These are phyloP conservation scores for Leccinum proximum DNA, from an alignment of 1,284 basidiomycete species.

Conservation along the genomic window DNA sequence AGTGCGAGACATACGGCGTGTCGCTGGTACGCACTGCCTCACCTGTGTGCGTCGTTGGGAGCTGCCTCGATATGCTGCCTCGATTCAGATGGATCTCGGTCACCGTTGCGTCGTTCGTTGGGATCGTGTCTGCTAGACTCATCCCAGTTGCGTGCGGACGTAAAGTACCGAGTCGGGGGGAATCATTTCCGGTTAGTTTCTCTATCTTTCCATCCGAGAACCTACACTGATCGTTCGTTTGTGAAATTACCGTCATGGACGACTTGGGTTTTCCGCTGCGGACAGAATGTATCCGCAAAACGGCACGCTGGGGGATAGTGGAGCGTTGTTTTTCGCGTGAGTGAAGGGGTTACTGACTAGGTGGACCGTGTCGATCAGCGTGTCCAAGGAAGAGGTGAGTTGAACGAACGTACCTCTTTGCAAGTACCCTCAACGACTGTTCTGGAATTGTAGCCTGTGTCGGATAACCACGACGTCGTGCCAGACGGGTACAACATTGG, in stretches of 20 bases:
- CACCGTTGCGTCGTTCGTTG: too few species aligned
- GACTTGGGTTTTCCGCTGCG: not conserved
- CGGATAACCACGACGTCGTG: slow-evolving; percentile 46
- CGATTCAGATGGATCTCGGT: too few species aligned
- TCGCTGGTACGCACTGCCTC: too few species aligned
- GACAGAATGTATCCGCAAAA: slow-evolving; percentile 57
- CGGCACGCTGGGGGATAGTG: slow-evolving; percentile 49
- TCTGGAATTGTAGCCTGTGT: slow-evolving; percentile 27
- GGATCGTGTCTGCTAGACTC: too few species aligned
- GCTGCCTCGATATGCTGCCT: too few species aligned
- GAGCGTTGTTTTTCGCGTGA: slow-evolving; percentile 65
- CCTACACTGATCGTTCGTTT: not conserved
- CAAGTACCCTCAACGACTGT: not conserved
- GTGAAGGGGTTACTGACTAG: slow-evolving; percentile 19
- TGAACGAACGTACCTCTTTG: not conserved
- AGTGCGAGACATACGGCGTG: too few species aligned
- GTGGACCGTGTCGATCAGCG: slow-evolving; percentile 33
- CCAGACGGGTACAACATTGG: slow-evolving; percentile 57
- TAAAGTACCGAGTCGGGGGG: slow-evolving; percentile 41
- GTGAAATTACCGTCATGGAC: not conserved
- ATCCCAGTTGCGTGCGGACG: too few species aligned
- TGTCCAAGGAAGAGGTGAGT: slow-evolving; percentile 56
- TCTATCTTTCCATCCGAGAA: not conserved
- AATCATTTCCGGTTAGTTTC: slow-evolving; percentile 56
- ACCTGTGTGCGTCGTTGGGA: too few species aligned